Base-by-base conservation (phyloP, 225 moss, liverwort and hornwort genomes). In the Ulota crispa region DNA sequence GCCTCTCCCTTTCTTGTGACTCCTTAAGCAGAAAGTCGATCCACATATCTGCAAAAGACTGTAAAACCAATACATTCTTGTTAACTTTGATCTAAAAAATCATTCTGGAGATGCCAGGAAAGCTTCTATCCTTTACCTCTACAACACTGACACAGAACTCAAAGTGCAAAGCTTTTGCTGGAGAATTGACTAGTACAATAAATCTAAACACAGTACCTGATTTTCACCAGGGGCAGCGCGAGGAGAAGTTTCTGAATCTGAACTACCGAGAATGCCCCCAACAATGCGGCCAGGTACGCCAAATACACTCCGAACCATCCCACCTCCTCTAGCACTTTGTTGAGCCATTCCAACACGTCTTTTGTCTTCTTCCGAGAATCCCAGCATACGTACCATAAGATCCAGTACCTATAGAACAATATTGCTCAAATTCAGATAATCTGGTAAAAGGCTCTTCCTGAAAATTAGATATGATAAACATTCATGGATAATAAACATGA, bases 21-120 rank as follows among this genome's bases (percentile, higher is more conserved):
- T 99, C 96, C 85, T 99, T 96, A 30, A 99, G 84, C 82, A 99
- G 77, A 81, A 94, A 99, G 78, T 99, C 96, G 73, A 99, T 96
- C 99, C 99, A 99, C 84, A 92, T 70, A 80, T 99, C 99, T 89
- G 99, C 96, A 90, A 99, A 99, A 76, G 98, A 99, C 94, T 96
- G 89, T 81, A 85, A 24, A 82, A 82, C 72, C 68, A 75, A 79
- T 19, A 50, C 45, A 37, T 56, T 79, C 55, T 81, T 80, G 77
- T 85, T 24, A 88, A 43, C 0, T 62, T 84, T 52, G 15, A 61
- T 62, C 8, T 45, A 62, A 66, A 6, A 68, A 56, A 32, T 30
- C 43, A 68, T 50, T 19, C 21, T 32, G 43, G 4, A 50, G 32
- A 57, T 70, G 62, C 32, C 42, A 77, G 73, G 9, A 60, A 60